Evolutionary conservation across 2,329 filamentous ascomycete species (phyloP).

Genomic region (Rhynchosporium agropyri): DNA sequence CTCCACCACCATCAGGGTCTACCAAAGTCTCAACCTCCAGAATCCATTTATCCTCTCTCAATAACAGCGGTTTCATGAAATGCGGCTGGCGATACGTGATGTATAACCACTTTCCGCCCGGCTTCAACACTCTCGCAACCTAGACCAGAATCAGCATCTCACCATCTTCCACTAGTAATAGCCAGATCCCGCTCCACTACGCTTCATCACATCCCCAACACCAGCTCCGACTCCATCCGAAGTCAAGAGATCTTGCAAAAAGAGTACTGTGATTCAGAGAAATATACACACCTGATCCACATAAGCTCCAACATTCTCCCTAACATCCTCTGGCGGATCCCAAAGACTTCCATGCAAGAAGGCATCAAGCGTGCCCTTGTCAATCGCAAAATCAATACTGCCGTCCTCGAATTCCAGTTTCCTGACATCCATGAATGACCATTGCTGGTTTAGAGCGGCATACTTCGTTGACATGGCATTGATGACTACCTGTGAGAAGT

Average conservation of each 20-base stretch:
- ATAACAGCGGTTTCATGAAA: conserved; percentile 54
- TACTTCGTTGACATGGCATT: conserved; percentile 54
- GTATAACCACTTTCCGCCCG: conserved; percentile 53
- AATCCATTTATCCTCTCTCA: conserved; percentile 48
- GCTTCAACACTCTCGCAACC: conserved; percentile 52
- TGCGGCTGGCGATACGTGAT: conserved; percentile 58
- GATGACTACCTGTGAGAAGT: conserved; percentile 59
- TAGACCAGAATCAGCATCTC: conserved; percentile 32
- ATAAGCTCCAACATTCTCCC: conserved; percentile 52
- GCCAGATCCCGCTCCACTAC: neutral
- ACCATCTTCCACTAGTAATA: neutral
- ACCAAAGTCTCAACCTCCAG: conserved; percentile 49
- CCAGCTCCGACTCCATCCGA: neutral
- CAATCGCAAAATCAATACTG: conserved; percentile 58
- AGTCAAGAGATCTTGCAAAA: conserved; percentile 4
- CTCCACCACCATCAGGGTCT: conserved; percentile 45
- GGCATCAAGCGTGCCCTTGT: conserved; percentile 58
- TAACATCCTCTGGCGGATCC: conserved; percentile 53
- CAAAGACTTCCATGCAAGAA: conserved; percentile 56
- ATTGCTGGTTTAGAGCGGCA: conserved; percentile 42
- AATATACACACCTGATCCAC: conserved; percentile 49
- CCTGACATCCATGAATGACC: conserved; percentile 55
- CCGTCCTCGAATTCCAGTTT: conserved; percentile 48
- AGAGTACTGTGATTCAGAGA: neutral
- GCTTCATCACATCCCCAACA: neutral